Conservation (phyloP, 352 stramenopile genomes). For the Pythium apleroticum region DNA sequence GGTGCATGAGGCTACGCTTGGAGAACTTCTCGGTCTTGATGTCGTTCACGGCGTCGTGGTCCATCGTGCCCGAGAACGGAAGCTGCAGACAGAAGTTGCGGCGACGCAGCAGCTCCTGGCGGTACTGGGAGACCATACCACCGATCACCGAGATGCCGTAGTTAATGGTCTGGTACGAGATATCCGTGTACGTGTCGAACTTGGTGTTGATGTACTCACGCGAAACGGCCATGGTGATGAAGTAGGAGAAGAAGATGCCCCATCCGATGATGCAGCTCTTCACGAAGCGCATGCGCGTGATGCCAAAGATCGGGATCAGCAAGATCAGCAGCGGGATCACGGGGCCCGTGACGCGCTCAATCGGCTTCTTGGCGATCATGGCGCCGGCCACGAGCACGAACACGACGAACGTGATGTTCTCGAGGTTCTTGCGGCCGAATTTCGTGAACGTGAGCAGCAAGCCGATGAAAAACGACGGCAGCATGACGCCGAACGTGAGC, state of each 20-base stretch:
- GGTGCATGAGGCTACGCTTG: constrained; percentile 65
- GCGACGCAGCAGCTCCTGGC: constrained; percentile 67
- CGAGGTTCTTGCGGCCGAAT: constrained; percentile 48
- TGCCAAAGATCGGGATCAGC: constrained; percentile 84
- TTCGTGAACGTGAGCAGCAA: constrained; percentile 54
- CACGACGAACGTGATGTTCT: constrained; percentile 60
- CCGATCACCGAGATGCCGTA: constrained; percentile 79
- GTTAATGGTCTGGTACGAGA: constrained; percentile 83
- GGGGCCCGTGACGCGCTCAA: constrained; percentile 64
- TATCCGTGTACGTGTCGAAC: constrained; percentile 73
- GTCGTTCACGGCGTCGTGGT: constrained; percentile 56
- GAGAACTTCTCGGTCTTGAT: constrained; percentile 74
- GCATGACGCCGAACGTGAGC: constrained; percentile 61
- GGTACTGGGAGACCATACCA: constrained; percentile 85
- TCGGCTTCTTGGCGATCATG: constrained; percentile 81
- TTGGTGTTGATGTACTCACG: constrained; percentile 33
- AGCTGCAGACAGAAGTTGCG: constrained; percentile 80
- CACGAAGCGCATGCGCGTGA: constrained; percentile 79
- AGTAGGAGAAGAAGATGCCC: constrained; percentile 68
- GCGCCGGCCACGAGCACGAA: constrained; percentile 57
- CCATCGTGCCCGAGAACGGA: constrained; percentile 69
- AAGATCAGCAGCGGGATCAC: constrained; percentile 79
- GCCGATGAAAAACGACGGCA: constrained; percentile 55
- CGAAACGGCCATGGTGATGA: constrained; percentile 58
- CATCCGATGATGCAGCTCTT: constrained; percentile 72